Conservation (phyloP, 2,329 filamentous ascomycete species). For the Sclerotinia minor region DNA sequence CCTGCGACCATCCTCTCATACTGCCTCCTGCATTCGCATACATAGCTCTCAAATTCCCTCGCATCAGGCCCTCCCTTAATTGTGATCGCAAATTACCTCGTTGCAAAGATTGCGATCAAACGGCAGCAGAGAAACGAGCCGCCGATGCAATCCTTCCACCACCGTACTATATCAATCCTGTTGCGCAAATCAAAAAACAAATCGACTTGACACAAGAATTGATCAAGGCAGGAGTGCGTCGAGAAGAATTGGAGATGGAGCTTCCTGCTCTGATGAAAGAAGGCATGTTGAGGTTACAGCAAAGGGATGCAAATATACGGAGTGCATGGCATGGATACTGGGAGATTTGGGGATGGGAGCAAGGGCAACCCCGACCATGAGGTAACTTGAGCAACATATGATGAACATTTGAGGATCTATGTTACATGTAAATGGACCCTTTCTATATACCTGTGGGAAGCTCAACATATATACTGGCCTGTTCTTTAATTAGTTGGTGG, state of each 20-base stretch:
- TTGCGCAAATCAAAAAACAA: conserved; percentile 29
- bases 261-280: conserved; percentile 27
- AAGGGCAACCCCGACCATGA: conserved; percentile 15
- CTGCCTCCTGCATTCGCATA: conserved; percentile 32
- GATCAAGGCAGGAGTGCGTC: conserved; percentile 29
- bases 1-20: conserved; percentile 17
- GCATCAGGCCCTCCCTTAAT: conserved; percentile 24
- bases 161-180: conserved; percentile 25
- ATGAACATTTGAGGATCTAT: not conserved
- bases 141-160: conserved; percentile 29
- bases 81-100: conserved; percentile 32
- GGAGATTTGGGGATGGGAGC: conserved; percentile 36
- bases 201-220: conserved; percentile 29
- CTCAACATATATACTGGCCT: not conserved
- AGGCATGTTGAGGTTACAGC: conserved; percentile 22
- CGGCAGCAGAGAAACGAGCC: conserved; percentile 28
- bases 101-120: conserved; percentile 36
- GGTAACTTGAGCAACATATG: not conserved
- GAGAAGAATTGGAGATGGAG: conserved; percentile 28
- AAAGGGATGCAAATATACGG: conserved; percentile 27
- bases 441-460: not conserved
- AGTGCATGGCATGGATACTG: conserved; percentile 34
- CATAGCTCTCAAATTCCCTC: conserved; percentile 28
- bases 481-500: not conserved
- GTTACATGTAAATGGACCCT: not conserved